These are phyloP conservation scores for Apiospora arundinis DNA, from an alignment of 2,329 filamentous ascomycete species.

Conservation along the genomic window DNA sequence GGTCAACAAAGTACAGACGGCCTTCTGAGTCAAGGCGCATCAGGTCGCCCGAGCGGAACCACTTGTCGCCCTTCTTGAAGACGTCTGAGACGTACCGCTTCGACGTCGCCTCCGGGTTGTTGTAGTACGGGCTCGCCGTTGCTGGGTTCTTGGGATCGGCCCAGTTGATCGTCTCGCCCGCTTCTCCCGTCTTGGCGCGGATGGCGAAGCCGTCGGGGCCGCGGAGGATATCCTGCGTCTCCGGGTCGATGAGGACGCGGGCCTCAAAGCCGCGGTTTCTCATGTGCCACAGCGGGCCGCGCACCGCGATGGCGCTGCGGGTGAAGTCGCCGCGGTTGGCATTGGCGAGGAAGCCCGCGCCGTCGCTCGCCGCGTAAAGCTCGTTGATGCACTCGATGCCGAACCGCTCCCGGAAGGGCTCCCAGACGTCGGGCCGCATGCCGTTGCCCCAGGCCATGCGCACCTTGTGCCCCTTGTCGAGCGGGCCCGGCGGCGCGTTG, in stretches of 20 bases:
- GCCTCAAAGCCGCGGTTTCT: constrained; percentile 61
- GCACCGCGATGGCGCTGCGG: constrained; percentile 69
- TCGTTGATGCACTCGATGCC: constrained; percentile 67
- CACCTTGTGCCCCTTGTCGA: constrained; percentile 64
- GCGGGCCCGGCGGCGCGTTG: constrained; percentile 65
- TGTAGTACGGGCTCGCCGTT: constrained; percentile 64
- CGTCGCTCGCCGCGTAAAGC: constrained; percentile 80
- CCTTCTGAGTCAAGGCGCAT: constrained; percentile 66
- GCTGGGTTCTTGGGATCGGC: constrained; percentile 54
- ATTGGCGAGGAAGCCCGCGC: constrained; percentile 66
- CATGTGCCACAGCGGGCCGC: constrained; percentile 65
- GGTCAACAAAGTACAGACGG: constrained; percentile 71
- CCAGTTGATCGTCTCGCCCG: constrained; percentile 75
- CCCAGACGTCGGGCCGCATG: constrained; percentile 72
- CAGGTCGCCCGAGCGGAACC: constrained; percentile 72
- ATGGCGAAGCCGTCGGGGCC: constrained; percentile 72
- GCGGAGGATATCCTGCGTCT: constrained; percentile 69
- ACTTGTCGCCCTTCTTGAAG: constrained; percentile 70
- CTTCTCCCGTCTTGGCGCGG: constrained; percentile 63
- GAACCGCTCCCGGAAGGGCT: constrained; percentile 67
- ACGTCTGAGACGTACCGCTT: constrained; percentile 70
- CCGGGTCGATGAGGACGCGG: constrained; percentile 72
- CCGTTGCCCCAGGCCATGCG: constrained; percentile 69
- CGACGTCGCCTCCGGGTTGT: constrained; percentile 64
- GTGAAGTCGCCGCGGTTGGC: constrained; percentile 65